These are phyloP conservation scores for Suillus placidus DNA, from an alignment of 768 basidiomycete species.

Conservation along the genomic window DNA sequence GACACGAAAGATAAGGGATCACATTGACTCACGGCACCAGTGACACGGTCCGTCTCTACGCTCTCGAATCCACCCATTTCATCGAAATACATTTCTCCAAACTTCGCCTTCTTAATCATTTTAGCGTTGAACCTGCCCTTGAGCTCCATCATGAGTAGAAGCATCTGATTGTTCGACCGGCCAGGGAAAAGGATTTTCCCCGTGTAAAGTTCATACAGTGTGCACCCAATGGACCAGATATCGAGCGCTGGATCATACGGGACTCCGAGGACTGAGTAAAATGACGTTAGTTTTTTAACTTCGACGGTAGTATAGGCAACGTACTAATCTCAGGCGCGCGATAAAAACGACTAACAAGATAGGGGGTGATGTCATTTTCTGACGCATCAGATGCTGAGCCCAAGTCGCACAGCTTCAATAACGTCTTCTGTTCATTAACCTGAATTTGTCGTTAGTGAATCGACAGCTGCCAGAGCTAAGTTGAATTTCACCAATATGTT, in stretches of 20 bases:
- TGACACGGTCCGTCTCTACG: conserved; percentile 82
- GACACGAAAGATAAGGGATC: conserved; percentile 13
- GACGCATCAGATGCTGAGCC: conserved; percentile 96
- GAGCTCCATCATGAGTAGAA: conserved; percentile 96
- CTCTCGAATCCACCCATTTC: conserved; percentile 87
- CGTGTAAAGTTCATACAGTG: conserved; percentile 93
- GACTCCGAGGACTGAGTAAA: conserved; percentile 78
- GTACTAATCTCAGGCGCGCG: conserved; percentile 98
- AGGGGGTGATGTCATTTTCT: conserved; percentile 97
- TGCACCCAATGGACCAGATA: conserved; percentile 97
- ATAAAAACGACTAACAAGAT: conserved; percentile 96
- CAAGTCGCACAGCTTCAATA: conserved; percentile 93
- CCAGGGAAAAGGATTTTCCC: conserved; percentile 98
- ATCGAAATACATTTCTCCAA: conserved; percentile 92
- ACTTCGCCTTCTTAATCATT: conserved; percentile 93
- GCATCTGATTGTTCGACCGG: conserved; percentile 96
- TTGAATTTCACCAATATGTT: conserved; percentile 82
- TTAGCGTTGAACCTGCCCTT: conserved; percentile 92
- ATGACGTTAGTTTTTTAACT: conserved; percentile 20
- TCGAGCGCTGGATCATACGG: conserved; percentile 95
- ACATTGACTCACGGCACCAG: conserved; percentile 68
- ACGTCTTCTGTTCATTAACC: conserved; percentile 94
- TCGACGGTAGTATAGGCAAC: conserved; percentile 29
- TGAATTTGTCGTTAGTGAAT: conserved; percentile 34
- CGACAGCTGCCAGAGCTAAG: conserved; percentile 16